Evolutionary conservation across 306 rosid species (phyloP), one percentile per base, ranked within the genome.

Genomic region (Senna siamea): DNA sequence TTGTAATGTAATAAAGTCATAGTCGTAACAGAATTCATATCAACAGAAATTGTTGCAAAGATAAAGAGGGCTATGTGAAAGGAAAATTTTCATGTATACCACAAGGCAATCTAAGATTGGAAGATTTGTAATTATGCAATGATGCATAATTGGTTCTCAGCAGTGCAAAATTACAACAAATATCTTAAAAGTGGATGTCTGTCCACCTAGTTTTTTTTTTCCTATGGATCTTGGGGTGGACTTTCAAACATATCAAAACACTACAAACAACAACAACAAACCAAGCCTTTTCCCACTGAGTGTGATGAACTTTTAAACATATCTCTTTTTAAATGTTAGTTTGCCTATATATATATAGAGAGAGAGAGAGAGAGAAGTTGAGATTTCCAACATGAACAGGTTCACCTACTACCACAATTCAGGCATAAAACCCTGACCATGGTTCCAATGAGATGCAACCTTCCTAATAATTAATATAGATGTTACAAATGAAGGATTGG

Each of bases 371-470:
- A n/a, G n/a, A n/a, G 51, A n/a, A 74, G 32, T 61, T 41, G 38
- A 55, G 41, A 67, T 68, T 35, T 40, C 34, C 50, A 32, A 44
- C 44, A 57, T 59, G 14, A 66, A 55, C 54, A 18, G 64, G 55
- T 30, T 20, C 30, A 40, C 55, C 48, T 43, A 59, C 67, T 38
- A 46, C 69, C 63, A n/a, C n/a, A n/a, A n/a, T n/a, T n/a, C n/a
- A n/a, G n/a, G n/a, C n/a, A n/a, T n/a, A n/a, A n/a, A n/a, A 47
- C 46, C 74, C 67, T 41, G 17, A 58, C 71, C 47, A 66, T 19
- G 47, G 54, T 32, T 56, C 22, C 22, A 57, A 19, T 48, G 41
- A 17, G 51, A 12, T 7, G 32, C 48, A 53, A 22, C 61, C 20
- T 35, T 73, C 64, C 17, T 13, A 18, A 35, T 59, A 77, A 52